These are phyloP conservation scores for Suillus subalutaceus DNA, from an alignment of 768 basidiomycete species.

Conservation along the genomic window DNA sequence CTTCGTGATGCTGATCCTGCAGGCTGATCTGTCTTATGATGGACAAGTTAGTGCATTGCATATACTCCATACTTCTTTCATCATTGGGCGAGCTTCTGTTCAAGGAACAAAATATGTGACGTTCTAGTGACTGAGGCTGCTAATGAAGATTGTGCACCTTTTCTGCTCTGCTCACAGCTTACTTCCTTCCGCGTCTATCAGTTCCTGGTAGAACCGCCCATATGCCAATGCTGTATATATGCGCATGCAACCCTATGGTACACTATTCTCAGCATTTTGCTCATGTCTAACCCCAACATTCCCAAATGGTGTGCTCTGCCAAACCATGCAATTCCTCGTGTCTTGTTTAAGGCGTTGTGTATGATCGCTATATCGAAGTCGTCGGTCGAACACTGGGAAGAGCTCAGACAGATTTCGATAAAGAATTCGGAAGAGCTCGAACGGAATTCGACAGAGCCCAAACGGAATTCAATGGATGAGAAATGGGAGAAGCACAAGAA, in stretches of 20 bases:
- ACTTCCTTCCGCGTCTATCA: not conserved
- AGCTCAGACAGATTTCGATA: not conserved
- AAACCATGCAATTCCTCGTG: rapidly evolving
- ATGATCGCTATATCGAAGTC: not conserved
- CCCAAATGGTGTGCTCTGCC: not conserved
- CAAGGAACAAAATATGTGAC: not conserved
- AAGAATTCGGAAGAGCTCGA: no score
- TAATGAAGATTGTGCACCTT: not conserved
- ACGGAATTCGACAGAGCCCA: not conserved
- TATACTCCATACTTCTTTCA: not conserved
- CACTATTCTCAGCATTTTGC: not conserved
- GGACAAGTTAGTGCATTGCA: not conserved
- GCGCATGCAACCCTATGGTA: not conserved
- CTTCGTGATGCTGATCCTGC: not conserved
- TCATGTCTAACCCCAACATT: no score
- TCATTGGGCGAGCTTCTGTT: not conserved
- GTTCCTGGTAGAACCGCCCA: not conserved
- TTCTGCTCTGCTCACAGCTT: not conserved
- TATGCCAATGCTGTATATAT: not conserved
- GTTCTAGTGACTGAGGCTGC: not conserved
- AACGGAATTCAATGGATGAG: not conserved
- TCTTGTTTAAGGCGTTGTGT: not conserved
- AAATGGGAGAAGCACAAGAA: not conserved
- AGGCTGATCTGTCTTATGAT: not conserved
- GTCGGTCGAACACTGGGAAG: not conserved